phyloP scores from a whole-genome alignment of 225 moss, liverwort and hornwort species.

The Antitrichia curtipendula region DNA sequence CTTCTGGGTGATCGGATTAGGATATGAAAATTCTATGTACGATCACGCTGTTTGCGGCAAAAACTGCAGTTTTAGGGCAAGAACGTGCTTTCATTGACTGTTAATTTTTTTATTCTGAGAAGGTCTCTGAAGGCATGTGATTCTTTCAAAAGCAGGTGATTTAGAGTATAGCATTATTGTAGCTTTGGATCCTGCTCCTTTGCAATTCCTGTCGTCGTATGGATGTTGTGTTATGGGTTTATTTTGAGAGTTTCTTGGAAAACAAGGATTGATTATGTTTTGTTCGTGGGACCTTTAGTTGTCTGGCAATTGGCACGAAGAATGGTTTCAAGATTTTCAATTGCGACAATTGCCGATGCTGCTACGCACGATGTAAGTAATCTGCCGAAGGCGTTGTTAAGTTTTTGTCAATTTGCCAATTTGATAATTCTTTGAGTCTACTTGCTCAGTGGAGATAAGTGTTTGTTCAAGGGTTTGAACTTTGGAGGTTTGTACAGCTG shows the following conservation, averaged over 20 bases:
- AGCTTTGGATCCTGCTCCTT: not conserved
- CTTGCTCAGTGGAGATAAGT: not conserved
- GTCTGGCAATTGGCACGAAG: slow-evolving; percentile 63
- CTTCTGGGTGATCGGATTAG: not conserved
- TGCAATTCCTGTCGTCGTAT: not conserved
- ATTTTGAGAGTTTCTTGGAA: not conserved
- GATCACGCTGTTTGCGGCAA: not conserved
- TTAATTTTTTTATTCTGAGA: not conserved
- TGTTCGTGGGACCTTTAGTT: slow-evolving; percentile 23
- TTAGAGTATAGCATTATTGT: not conserved
- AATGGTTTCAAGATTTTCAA: slow-evolving; percentile 81
- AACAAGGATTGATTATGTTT: not conserved
- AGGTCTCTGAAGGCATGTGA: not conserved
- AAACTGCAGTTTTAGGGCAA: not conserved
- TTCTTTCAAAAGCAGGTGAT: not conserved
- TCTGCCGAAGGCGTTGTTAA: not conserved
- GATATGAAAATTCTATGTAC: not conserved
- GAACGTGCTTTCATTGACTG: not conserved
- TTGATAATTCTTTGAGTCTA: not conserved
- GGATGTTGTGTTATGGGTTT: not conserved
- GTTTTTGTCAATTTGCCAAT: not conserved
- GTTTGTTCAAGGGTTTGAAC: not conserved
- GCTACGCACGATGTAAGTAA: slow-evolving; percentile 70
- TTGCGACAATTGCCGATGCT: slow-evolving; percentile 66
- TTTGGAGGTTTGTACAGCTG: slow-evolving; percentile 31